Conservation (phyloP, 805 yeast genomes). For the Saturnispora galanensis region DNA sequence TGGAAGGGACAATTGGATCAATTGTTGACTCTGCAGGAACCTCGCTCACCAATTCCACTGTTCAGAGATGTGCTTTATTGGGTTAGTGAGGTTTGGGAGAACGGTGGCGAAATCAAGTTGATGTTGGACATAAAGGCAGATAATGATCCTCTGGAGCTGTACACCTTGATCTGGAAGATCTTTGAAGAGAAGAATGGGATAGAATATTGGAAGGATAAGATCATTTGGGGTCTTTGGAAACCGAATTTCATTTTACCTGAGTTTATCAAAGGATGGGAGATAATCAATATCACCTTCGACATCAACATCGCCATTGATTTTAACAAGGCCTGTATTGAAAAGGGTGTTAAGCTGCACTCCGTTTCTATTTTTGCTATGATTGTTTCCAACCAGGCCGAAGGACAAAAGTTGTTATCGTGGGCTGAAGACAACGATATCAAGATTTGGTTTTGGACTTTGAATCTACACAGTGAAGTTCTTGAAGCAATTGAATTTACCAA, state of each 20-base stretch:
- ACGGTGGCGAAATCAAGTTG: conserved; percentile 30
- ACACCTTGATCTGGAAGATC: conserved; percentile 18
- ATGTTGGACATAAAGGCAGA: conserved; percentile 29
- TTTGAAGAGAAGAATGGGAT: conserved; percentile 17
- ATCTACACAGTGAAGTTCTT: conserved; percentile 18
- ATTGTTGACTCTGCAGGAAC: conserved; percentile 24
- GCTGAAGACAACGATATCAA: conserved; percentile 15
- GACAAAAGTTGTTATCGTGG: conserved; percentile 13
- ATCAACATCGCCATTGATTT: conserved; percentile 16
- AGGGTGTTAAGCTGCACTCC: conserved; percentile 15
- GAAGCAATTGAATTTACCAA: conserved; percentile 9
- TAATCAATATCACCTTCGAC: conserved; percentile 26
- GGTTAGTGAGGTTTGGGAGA: conserved; percentile 33
- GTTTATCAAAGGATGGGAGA: conserved; percentile 19
- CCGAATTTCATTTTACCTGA: conserved; percentile 21
- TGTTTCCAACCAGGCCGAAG: conserved; percentile 16
- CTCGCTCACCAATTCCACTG: conserved; percentile 27
- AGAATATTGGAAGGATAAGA: conserved; percentile 25
- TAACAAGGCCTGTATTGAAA: conserved; percentile 8
- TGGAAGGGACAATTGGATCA: conserved; percentile 22
- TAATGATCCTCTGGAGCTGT: conserved; percentile 22
- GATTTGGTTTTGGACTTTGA: conserved; percentile 31
- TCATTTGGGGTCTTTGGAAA: conserved; percentile 31
- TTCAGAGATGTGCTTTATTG: conserved; percentile 25
- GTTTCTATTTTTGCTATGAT: conserved; percentile 19